phyloP scores from a whole-genome alignment of 768 basidiomycete genomes.

The Boletus vinaceobasis region DNA sequence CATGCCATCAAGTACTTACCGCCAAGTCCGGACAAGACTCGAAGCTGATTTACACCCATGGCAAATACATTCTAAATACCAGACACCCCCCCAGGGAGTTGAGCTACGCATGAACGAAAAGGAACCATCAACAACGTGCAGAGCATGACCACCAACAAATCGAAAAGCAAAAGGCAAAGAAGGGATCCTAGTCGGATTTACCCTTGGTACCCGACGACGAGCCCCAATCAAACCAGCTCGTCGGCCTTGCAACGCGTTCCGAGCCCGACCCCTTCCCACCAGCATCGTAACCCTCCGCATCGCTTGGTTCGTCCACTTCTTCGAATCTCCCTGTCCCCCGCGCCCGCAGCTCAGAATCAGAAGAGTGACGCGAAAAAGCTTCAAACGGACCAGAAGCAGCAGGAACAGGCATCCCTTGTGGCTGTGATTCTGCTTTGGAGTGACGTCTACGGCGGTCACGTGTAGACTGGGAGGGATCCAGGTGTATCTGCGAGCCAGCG shows the following conservation, averaged over 20 bases:
- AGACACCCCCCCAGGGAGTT: not conserved
- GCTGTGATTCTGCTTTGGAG: constrained; percentile 48
- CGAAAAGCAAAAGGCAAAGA: not conserved
- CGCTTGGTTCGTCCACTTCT: constrained; percentile 69
- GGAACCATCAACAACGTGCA: not conserved
- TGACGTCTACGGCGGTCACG: constrained; percentile 48
- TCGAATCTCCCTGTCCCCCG: constrained; percentile 54
- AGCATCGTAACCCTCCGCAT: constrained; percentile 61
- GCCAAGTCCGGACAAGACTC: not conserved
- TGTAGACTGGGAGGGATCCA: constrained; percentile 29
- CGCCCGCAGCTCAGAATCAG: constrained; percentile 44
- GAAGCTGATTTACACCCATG: not conserved
- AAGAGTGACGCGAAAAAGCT: constrained; percentile 36
- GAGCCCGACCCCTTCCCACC: constrained; percentile 13
- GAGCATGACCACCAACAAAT: not conserved
- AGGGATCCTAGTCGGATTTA: constrained; percentile 19
- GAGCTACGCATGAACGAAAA: constrained; percentile 4
- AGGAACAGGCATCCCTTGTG: constrained; percentile 30
- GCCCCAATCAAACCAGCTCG: constrained; percentile 36
- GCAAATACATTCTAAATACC: constrained; percentile 13
- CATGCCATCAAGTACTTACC: not conserved
- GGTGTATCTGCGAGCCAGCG: constrained; percentile 30
- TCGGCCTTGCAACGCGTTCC: constrained; percentile 28
- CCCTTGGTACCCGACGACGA: constrained; percentile 19
- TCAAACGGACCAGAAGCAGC: constrained; percentile 32